Evolutionary conservation across 2,329 filamentous ascomycete genomes (phyloP).

Genomic region (Apiospora saccharicola): DNA sequence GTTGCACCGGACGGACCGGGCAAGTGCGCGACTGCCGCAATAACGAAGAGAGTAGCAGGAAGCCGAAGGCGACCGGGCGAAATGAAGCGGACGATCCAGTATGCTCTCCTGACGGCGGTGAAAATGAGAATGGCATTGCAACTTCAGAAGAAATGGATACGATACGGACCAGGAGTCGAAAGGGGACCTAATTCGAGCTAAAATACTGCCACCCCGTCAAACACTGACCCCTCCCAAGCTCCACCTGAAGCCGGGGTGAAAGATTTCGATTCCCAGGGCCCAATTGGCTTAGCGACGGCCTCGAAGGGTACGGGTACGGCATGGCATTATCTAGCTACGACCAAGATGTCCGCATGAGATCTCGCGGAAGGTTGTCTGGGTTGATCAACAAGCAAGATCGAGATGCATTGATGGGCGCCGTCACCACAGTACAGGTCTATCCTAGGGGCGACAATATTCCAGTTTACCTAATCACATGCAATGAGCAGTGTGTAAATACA

Average conservation of each 20-base stretch:
- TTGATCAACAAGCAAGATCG: neutral
- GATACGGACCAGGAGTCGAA: neutral
- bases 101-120: conserved; percentile 1
- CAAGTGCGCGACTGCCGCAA: neutral
- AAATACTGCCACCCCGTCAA: conserved; percentile 11
- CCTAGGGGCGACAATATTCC: neutral
- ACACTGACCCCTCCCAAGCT: conserved; percentile 2
- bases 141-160: conserved; percentile 12
- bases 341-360: conserved; percentile 12
- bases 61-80: neutral
- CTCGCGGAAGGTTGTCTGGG: conserved; percentile 5
- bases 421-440: neutral
- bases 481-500: neutral
- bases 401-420: conserved; percentile 11
- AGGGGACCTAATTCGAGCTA: conserved; percentile 6
- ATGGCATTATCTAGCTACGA: neutral
- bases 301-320: neutral
- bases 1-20: neutral
- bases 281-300: conserved; percentile 3
- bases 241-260: conserved; percentile 12
- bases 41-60: neutral
- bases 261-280: conserved; percentile 5
- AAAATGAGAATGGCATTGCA: conserved; percentile 17
- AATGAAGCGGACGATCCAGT: neutral
- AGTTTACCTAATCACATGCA: conserved; percentile 18